Conservation (phyloP, 1,139 yeast genomes). For the Saccharomyces hybrid region DNA sequence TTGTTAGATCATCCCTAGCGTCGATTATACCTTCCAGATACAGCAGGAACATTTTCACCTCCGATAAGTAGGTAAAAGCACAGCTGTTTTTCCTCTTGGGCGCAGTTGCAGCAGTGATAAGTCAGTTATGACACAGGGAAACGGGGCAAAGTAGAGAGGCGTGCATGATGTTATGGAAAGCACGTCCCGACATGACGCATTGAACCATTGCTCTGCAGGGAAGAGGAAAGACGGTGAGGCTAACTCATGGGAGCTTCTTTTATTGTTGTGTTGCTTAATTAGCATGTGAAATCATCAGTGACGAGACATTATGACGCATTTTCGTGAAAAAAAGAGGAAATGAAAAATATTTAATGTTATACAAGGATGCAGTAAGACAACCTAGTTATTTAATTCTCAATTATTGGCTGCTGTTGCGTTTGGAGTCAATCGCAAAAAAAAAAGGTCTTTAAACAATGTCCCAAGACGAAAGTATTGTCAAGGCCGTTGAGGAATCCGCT, state of each 20-base stretch:
- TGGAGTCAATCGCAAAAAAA: background rate
- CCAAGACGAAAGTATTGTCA: slow-evolving; percentile 10
- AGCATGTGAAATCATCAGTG: background rate
- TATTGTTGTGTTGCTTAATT: background rate
- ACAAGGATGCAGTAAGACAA: background rate
- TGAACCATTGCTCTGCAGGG: background rate
- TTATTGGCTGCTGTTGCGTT: background rate
- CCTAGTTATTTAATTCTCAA: background rate
- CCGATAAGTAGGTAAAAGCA: too few relatives aligned
- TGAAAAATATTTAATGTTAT: background rate
- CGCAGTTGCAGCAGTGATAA: background rate
- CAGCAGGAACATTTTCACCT: background rate
- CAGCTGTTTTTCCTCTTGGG: background rate
- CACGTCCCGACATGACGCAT: too few relatives aligned
- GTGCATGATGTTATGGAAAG: background rate
- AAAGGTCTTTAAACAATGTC: slow-evolving; percentile 8
- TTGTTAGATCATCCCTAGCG: background rate
- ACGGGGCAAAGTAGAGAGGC: background rate
- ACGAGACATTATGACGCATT: background rate
- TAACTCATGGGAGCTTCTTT: background rate
- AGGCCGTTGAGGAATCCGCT: slow-evolving; percentile 3
- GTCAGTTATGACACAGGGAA: background rate
- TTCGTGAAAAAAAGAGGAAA: background rate
- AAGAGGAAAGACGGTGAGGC: background rate
- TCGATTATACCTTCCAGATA: background rate